Evolutionary conservation across 768 basidiomycete species (phyloP).

Genomic region (Termitomyces sp.): DNA sequence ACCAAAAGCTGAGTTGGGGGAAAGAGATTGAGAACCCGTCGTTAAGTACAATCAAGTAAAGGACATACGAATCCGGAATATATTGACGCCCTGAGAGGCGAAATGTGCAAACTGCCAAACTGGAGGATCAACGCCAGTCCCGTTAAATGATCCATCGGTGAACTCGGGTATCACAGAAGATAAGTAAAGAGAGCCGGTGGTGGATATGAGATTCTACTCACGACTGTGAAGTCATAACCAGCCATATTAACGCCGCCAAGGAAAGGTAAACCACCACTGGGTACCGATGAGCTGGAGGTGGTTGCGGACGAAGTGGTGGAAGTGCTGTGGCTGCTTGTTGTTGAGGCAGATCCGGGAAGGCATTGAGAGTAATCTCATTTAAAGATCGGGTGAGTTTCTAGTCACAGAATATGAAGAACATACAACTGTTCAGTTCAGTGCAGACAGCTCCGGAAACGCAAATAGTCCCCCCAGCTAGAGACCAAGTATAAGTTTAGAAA

Average conservation of each 20-base stretch:
- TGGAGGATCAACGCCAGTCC: slow-evolving; percentile 35
- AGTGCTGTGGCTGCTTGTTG: slow-evolving; percentile 18
- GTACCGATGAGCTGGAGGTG: slow-evolving; percentile 12
- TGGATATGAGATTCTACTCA: slow-evolving; percentile 18
- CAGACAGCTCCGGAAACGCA: slow-evolving; percentile 35
- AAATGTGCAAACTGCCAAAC: slow-evolving; percentile 46
- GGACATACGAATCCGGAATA: slow-evolving; percentile 38
- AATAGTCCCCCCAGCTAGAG: slow-evolving; percentile 29
- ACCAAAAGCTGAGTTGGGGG: slow-evolving; percentile 27
- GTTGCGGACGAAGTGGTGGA: slow-evolving; percentile 14
- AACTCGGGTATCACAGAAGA: background rate
- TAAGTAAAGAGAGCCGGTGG: background rate
- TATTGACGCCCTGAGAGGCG: slow-evolving; percentile 42
- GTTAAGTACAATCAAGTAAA: background rate
- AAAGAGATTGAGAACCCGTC: slow-evolving; percentile 5
- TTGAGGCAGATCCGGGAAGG: slow-evolving; percentile 27
- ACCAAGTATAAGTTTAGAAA: background rate
- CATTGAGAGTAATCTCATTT: slow-evolving; percentile 33
- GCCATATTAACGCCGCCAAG: slow-evolving; percentile 49
- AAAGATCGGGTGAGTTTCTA: background rate
- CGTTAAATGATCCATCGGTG: slow-evolving; percentile 44
- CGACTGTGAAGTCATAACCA: slow-evolving; percentile 44
- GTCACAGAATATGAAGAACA: slow-evolving; percentile 1
- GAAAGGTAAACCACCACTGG: slow-evolving; percentile 27
- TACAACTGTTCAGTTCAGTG: slow-evolving; percentile 30